Percentiles rank a stretch among this genome's conserved stretches.
phyloP scores from a whole-genome alignment of 2,329 filamentous ascomycete genomes.

The Aspergillus sp. region DNA sequence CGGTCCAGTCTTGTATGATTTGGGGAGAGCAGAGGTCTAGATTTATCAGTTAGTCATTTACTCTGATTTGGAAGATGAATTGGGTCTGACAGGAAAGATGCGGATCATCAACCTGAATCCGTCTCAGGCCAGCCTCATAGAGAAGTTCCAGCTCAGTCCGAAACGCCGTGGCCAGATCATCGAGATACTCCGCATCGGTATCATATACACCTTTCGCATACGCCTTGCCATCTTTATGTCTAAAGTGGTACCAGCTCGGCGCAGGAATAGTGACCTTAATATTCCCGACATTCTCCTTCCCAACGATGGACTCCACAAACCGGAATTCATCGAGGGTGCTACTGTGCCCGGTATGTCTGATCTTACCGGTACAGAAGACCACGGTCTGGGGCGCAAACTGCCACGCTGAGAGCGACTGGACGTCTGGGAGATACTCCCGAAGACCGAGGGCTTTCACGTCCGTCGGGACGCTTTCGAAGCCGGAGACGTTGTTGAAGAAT shows the following conservation, averaged over 20 bases:
- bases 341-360: constrained; percentile 50
- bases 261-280: constrained; percentile 68
- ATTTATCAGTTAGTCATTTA: constrained; percentile 39
- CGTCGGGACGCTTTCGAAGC: no score
- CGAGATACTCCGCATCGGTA: constrained; percentile 62
- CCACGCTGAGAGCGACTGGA: constrained; percentile 58
- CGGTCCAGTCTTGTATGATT: constrained; percentile 68
- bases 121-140: constrained; percentile 62
- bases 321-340: constrained; percentile 56
- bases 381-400: constrained; percentile 54
- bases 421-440: no score
- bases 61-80: no score
- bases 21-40: constrained; percentile 72
- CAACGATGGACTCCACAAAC: constrained; percentile 29
- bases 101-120: constrained; percentile 68
- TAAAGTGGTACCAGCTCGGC: constrained; percentile 68
- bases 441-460: no score
- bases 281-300: constrained; percentile 60
- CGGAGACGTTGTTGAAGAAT: constrained; percentile 53
- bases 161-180: constrained; percentile 64
- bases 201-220: constrained; percentile 58
- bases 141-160: constrained; percentile 61
- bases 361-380: constrained; percentile 55
- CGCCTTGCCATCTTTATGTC: constrained; percentile 56
- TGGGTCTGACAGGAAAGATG: constrained; percentile 55